Conservation (phyloP, 2,329 filamentous ascomycete species). For the Periconia macrospinosa region DNA sequence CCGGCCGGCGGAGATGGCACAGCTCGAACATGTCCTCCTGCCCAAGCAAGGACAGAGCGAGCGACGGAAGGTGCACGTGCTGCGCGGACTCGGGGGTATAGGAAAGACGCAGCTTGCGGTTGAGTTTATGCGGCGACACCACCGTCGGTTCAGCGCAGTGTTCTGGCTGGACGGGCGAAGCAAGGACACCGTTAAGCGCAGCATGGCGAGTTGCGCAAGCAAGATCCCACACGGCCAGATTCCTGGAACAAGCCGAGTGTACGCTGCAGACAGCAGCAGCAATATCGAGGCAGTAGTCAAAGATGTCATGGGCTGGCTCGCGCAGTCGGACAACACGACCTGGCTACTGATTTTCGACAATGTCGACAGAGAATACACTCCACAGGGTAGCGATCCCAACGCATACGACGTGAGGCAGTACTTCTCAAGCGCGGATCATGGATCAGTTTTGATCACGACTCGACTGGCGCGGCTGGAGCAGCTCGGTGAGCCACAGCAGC, state of each 20-base stretch:
- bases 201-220: constrained; percentile 9
- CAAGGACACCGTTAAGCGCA: constrained; percentile 13
- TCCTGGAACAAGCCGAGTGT: no score
- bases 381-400: constrained; percentile 9
- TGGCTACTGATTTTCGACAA: constrained; percentile 24
- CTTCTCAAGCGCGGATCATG: constrained; percentile 15
- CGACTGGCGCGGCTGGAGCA: constrained; percentile 15
- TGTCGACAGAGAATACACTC: constrained; percentile 15
- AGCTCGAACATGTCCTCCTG: constrained; percentile 17
- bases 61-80: constrained; percentile 23
- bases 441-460: constrained; percentile 21
- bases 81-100: constrained; percentile 18
- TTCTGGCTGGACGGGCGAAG: constrained; percentile 18
- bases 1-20: constrained; percentile 18
- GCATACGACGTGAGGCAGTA: constrained; percentile 18
- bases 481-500: constrained; percentile 30
- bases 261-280: constrained; percentile 2
- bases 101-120: constrained; percentile 13
- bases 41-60: constrained; percentile 7
- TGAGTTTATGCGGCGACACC: constrained; percentile 14
- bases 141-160: constrained; percentile 11
- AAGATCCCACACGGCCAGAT: constrained; percentile 15
- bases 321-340: constrained; percentile 9
- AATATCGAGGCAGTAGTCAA: constrained; percentile 13
- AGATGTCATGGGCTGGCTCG: constrained; percentile 17